Base-by-base conservation (phyloP, 306 rosid genomes). In the Prunus kanzakura region DNA sequence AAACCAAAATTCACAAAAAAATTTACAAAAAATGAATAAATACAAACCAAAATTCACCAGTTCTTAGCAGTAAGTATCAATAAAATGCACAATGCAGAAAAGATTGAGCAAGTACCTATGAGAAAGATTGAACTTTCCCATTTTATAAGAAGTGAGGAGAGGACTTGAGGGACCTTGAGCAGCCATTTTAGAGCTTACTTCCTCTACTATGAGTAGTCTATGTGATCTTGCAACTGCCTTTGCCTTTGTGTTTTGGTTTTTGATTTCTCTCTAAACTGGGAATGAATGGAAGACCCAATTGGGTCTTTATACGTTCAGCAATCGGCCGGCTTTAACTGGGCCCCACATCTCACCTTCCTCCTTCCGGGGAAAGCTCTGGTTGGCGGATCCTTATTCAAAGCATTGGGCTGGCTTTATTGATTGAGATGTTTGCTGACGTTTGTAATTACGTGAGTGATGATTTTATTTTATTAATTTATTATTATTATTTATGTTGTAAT, bases 111-210 rank as follows among this genome's bases (percentile, higher is more conserved):
- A 52, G 14, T 66, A 88, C 90, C 92, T 78, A 11, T 84, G 90
- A 71, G 87, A 82, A 23, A 86, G 84, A 82, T 84, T 73, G 50
- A 88, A 86, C 11, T 80, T 88, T n/a, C 67, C 88, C 82, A 88
- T 16, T 71, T 72, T 86, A 81, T 86, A 77, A 63, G 86, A 84
- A 41, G 86, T 83, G 35, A 83, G 81, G 41, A 86, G 89, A 72
- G 85, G 84, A 67, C 62, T 75, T 2, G 55, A 51, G 51, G 74
- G 58, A 64, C 73, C 71, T 74, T 57, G 47, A 56, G 63, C n/a
- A 45, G 49, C 10, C 82, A 71, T 77, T 16, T 67, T 43, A 20
- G 22, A 29, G 49, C 32, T 35, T 4, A 32, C 65, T 41, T 19
- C 69, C 69, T 41, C 64, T 27, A 30, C 32, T 30, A 3, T 30